These are phyloP conservation scores for Apocynum venetum DNA, from an alignment of 257 asterid species.

Conservation along the genomic window DNA sequence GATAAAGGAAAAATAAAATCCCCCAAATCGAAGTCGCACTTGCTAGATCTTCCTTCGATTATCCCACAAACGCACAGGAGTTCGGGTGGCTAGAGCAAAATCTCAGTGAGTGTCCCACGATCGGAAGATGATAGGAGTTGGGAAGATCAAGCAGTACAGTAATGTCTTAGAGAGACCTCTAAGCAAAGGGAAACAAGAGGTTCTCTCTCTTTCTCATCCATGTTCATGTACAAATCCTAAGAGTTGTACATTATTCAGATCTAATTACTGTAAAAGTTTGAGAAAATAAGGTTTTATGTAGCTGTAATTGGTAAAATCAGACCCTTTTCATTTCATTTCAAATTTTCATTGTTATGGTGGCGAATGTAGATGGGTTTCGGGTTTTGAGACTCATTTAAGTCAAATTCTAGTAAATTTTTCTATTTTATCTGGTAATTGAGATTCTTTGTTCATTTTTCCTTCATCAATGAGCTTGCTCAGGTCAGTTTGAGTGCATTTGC, in stretches of 20 bases:
- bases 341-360: neutral
- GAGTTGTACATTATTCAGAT: neutral
- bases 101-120: neutral
- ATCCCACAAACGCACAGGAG: neutral
- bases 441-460: neutral
- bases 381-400: neutral
- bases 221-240: neutral
- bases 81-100: neutral
- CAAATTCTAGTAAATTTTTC: neutral
- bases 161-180: constrained; percentile 85
- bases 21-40: neutral
- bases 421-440: neutral
- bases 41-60: neutral
- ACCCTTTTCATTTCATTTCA: neutral
- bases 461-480: constrained; percentile 49
- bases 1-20: too few relatives aligned
- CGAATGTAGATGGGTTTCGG: constrained; percentile 7
- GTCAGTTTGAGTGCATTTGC: constrained; percentile 64
- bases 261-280: neutral
- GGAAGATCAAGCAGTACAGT: constrained; percentile 79
- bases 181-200: constrained; percentile 98
- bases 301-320: neutral
- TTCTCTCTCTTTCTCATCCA: constrained; percentile 18
- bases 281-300: constrained; percentile 1
- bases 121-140: constrained; percentile 67